Conservation (phyloP, 2,329 filamentous ascomycete species). For the Neonectria faginata region DNA sequence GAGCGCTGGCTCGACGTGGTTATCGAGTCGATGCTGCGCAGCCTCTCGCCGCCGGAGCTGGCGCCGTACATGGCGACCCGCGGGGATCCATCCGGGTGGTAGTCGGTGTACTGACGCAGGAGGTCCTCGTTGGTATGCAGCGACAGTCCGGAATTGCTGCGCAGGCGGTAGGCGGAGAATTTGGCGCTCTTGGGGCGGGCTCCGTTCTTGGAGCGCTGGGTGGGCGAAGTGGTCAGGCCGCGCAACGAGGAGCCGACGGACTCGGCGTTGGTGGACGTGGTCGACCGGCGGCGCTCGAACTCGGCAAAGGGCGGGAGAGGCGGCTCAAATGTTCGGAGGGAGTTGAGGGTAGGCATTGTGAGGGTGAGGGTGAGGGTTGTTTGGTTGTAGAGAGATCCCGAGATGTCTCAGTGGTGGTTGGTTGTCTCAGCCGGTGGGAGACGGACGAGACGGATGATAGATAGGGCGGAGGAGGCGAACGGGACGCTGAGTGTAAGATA, state of each 20-base stretch:
- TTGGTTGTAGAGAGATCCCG: too few species aligned
- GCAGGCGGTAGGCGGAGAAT: constrained; percentile 49
- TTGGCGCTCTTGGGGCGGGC: constrained; percentile 46
- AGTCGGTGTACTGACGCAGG: constrained; percentile 60
- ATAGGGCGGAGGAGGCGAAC: background rate
- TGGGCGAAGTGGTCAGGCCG: constrained; percentile 35
- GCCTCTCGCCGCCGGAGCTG: constrained; percentile 35
- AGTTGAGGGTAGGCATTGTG: constrained; percentile 43
- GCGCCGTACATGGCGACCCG: constrained; percentile 39
- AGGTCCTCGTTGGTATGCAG: constrained; percentile 58
- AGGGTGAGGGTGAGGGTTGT: background rate
- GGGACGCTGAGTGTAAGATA: background rate
- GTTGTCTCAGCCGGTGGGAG: too few species aligned
- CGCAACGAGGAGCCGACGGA: constrained; percentile 32
- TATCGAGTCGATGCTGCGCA: constrained; percentile 46
- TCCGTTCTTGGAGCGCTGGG: constrained; percentile 36
- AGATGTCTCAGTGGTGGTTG: background rate
- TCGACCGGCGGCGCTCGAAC: constrained; percentile 44
- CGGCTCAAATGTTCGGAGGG: constrained; percentile 42
- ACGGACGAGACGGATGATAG: background rate
- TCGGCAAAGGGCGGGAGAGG: constrained; percentile 43
- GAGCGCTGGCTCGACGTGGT: constrained; percentile 44
- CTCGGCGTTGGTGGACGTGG: constrained; percentile 34
- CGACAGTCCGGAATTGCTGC: constrained; percentile 61
- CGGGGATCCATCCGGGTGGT: constrained; percentile 55